These are phyloP conservation scores for Spiromastix sp. DNA, from an alignment of 2,329 filamentous ascomycete genomes.

Conservation along the genomic window DNA sequence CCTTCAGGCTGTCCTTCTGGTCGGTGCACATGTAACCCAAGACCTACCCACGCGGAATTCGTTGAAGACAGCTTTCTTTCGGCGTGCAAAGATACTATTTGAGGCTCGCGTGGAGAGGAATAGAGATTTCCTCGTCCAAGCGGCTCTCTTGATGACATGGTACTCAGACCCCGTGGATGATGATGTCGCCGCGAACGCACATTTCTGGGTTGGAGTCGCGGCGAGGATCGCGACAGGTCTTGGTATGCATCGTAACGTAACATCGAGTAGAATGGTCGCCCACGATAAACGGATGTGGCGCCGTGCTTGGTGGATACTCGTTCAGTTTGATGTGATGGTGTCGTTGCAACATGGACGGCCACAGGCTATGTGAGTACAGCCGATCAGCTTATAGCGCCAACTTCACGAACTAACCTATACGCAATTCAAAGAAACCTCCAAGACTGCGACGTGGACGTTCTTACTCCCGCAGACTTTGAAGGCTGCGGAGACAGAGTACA, in stretches of 20 bases:
- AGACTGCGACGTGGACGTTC: conserved; percentile 40
- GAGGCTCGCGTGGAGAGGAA: conserved; percentile 45
- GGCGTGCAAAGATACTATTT: conserved; percentile 43
- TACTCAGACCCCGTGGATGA: conserved; percentile 44
- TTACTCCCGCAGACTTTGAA: conserved; percentile 37
- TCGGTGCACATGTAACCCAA: conserved; percentile 41
- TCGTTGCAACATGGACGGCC: conserved; percentile 41
- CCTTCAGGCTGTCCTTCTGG: conserved; percentile 41
- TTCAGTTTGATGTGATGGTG: conserved; percentile 35
- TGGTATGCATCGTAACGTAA: conserved; percentile 42
- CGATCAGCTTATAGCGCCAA: neutral
- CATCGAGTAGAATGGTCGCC: conserved; percentile 30
- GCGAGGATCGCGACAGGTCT: conserved; percentile 42
- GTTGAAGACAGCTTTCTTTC: conserved; percentile 41
- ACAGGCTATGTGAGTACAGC: conserved; percentile 35
- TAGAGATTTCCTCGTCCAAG: conserved; percentile 44
- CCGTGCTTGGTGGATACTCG: conserved; percentile 34
- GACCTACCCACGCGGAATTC: conserved; percentile 32
- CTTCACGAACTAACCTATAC: conserved; percentile 5
- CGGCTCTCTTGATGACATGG: conserved; percentile 46
- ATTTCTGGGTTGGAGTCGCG: conserved; percentile 44
- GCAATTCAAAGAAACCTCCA: conserved; percentile 31
- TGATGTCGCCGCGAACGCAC: conserved; percentile 44
- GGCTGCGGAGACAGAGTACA: conserved; percentile 36
- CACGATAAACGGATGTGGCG: conserved; percentile 35